phyloP scores from a whole-genome alignment of 1,139 yeast genomes.

The Suhomyces kunorum region DNA sequence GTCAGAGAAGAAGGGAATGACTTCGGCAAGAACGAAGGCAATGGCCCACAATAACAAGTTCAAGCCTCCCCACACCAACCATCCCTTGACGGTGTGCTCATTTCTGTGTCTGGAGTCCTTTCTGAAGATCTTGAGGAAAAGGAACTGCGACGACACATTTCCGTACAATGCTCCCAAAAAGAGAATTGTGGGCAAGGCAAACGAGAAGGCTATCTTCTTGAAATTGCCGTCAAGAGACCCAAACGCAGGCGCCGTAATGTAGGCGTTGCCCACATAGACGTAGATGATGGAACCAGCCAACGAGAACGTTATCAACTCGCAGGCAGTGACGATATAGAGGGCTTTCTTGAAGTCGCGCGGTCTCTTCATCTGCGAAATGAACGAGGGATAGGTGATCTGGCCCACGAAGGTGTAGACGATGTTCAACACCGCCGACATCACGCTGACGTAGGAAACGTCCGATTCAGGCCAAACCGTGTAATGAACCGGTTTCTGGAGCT shows the following conservation, averaged over 20 bases:
- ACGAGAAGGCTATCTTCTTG: slow-evolving; percentile 59
- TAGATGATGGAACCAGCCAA: slow-evolving; percentile 58
- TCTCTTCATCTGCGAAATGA: slow-evolving; percentile 59
- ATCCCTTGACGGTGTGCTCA: slow-evolving; percentile 51
- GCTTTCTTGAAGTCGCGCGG: slow-evolving; percentile 63
- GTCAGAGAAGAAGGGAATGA: slow-evolving; percentile 63
- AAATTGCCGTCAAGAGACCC: slow-evolving; percentile 50
- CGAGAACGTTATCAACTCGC: slow-evolving; percentile 51
- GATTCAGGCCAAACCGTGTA: slow-evolving; percentile 51
- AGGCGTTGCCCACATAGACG: slow-evolving; percentile 57
- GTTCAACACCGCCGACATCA: slow-evolving; percentile 58
- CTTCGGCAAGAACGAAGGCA: slow-evolving; percentile 61
- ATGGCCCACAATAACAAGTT: slow-evolving; percentile 49
- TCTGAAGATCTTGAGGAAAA: slow-evolving; percentile 48
- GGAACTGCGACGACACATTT: slow-evolving; percentile 54
- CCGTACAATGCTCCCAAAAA: slow-evolving; percentile 59
- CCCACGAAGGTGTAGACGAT: slow-evolving; percentile 66
- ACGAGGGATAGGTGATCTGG: slow-evolving; percentile 62
- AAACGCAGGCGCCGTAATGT: slow-evolving; percentile 61
- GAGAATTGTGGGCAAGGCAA: slow-evolving; percentile 59
- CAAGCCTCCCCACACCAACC: slow-evolving; percentile 53
- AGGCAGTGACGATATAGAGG: slow-evolving; percentile 49
- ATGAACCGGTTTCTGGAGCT: slow-evolving; percentile 33
- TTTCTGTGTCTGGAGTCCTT: slow-evolving; percentile 45
- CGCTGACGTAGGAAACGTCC: slow-evolving; percentile 55